Evolutionary conservation across 495 filamentous ascomycete species (phyloP), one percentile per base, ranked within the genome.

Genomic region (Aspergillus nidulans): DNA sequence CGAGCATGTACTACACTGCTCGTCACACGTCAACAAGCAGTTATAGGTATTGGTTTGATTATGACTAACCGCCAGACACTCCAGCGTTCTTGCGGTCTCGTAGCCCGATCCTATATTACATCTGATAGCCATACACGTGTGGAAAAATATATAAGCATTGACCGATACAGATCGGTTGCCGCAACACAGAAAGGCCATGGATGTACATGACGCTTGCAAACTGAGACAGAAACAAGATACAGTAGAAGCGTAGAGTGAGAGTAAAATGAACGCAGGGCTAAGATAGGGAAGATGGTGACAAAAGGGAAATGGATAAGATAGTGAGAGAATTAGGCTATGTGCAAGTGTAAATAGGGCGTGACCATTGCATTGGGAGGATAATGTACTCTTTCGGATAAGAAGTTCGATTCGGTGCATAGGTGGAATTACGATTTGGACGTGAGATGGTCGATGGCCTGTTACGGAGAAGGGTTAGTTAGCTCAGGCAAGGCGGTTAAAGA

Each of bases 191-290:
- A 10, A 39, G 30, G 30, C 1, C 46, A 34, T 24, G 45, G 49
- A 62, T 57, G 66, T 55, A 63, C 58, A 64, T 58, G 49, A 50
- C 49, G 55, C 44, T 43, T 60, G 55, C 62, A 55, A 57, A 49
- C 47, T 4, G 30, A 24, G 15, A 46, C 20, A 45, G 45, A 36
- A 48, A 52, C 42, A 55, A 43, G 24, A 49, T 56, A 56, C 53
- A 54, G 38, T 19, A 38, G 24, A 24, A 49, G 41, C 42, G 18
- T 48, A 26, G 18, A 34, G 24, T 23, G 30, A 52, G 30, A 23
- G 21, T 7, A 20, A 51, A 39, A 24, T 4, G 36, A 56, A 20
- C 25, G 38, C 44, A 40, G 43, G 40, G 34, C 34, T 39, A 45
- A 46, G 38, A 30, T 24, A 51, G 30, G 47, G 52, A 54, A 12